phyloP scores from a whole-genome alignment of 495 filamentous ascomycete species.

The Penicillium atrosanguineum region DNA sequence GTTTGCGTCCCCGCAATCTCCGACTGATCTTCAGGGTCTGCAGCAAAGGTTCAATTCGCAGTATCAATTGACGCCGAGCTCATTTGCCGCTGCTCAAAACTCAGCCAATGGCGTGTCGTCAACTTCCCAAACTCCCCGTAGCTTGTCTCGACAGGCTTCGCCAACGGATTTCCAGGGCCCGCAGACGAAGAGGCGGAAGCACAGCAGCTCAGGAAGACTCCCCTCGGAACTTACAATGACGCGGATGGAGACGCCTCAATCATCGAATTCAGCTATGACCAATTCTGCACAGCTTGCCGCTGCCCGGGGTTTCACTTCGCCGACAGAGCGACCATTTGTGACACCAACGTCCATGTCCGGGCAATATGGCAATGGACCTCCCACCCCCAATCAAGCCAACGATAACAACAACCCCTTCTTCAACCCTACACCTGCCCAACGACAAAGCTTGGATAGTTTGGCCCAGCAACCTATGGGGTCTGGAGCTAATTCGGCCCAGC shows the following conservation, averaged over 20 bases:
- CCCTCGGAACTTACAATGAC: slow-evolving; percentile 78
- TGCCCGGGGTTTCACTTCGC: slow-evolving; percentile 42
- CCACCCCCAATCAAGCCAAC: slow-evolving; percentile 59
- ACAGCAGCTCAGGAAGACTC: slow-evolving; percentile 64
- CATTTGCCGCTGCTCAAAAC: slow-evolving; percentile 36
- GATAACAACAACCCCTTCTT: slow-evolving; percentile 53
- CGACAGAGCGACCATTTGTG: slow-evolving; percentile 46
- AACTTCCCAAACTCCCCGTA: slow-evolving; percentile 56
- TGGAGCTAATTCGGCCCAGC: slow-evolving; percentile 62
- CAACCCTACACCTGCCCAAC: slow-evolving; percentile 42
- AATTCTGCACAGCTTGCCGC: slow-evolving; percentile 39
- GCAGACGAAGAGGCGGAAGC: slow-evolving; percentile 70
- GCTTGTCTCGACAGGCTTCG: slow-evolving; percentile 69
- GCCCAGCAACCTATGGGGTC: slow-evolving; percentile 59
- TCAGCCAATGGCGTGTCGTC: slow-evolving; percentile 40
- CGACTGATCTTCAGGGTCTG: slow-evolving; percentile 54
- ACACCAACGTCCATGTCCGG: slow-evolving; percentile 45
- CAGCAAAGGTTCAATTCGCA: slow-evolving; percentile 49
- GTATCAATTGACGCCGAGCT: slow-evolving; percentile 36
- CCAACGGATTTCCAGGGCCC: slow-evolving; percentile 60
- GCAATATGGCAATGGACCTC: slow-evolving; percentile 57
- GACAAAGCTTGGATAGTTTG: slow-evolving; percentile 56
- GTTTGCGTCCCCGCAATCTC: slow-evolving; percentile 32
- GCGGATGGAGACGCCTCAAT: slow-evolving; percentile 57
- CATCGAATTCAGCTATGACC: slow-evolving; percentile 32